Base-by-base conservation (phyloP, 805 yeast species). In the Danielozyma ontarioensis region DNA sequence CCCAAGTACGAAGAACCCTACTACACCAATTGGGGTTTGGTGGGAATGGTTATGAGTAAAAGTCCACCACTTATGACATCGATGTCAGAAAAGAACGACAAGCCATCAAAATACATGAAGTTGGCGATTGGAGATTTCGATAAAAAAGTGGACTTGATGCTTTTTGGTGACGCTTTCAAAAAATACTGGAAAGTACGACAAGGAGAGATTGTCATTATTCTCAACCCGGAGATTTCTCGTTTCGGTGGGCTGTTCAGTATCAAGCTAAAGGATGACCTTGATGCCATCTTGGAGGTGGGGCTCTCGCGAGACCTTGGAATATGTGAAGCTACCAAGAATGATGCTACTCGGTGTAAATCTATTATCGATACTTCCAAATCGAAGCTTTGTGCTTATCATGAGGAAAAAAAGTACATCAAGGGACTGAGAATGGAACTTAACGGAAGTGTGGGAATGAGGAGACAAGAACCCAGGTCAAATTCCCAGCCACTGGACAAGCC, bases 361-460 rank as follows among this genome's bases (percentile, higher is more conserved):
- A 80, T 84, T 26, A 73, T 88, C 3, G 77, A 87, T 48, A 57
- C 52, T 14, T 57, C 70, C 6, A 66, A 64, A 26, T 60, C 74
- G 4, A 72, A 69, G 16, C 70, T 75, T 37, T 89, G 97, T 56
- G 78, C 76, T 10, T 86, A 62, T 46, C 97, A 89, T 50, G 63
- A 72, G 13, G 90, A 85, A 40, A 44, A 68, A 30, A 67, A 74
- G 28, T 63, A 76, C 34, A 68, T 71, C 28, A 66, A 66, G 28
- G 56, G 73, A 0, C 71, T 76, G 14, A 69, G 97, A 40, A 74
- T 86, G 65, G 97, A 89, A 53, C 64, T 90, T 34, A 83, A 78
- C 54, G 74, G 83, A 12, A 61, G 75, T 39, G 64, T 71, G 38
- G 58, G 78, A 36, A 54, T 75, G 57, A 70, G 77, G 45, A 72